Conservation (phyloP, 2,329 filamentous ascomycete species). For the Rutstroemia sp. region DNA sequence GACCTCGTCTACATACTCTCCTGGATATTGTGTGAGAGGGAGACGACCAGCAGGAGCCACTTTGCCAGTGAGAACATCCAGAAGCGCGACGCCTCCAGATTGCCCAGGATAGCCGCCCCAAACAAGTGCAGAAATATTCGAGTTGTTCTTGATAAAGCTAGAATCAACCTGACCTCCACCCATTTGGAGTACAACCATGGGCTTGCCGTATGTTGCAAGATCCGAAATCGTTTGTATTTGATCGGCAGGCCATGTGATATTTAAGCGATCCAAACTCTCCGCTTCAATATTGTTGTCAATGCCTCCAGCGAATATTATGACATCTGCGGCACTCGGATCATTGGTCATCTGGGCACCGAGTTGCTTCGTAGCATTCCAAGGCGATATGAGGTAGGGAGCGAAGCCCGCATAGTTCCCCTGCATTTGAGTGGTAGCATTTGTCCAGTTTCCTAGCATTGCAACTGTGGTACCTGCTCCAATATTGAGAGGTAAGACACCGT, state of each 20-base stretch:
- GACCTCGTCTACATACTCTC: slow-evolving; percentile 42
- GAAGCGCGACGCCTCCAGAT: slow-evolving; percentile 46
- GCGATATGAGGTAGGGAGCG: slow-evolving; percentile 18
- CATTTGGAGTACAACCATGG: slow-evolving; percentile 44
- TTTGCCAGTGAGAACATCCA: slow-evolving; percentile 45
- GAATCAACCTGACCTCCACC: slow-evolving; percentile 44
- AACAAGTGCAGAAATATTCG: slow-evolving; percentile 42
- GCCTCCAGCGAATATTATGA: slow-evolving; percentile 47
- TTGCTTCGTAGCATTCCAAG: slow-evolving; percentile 41
- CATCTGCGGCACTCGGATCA: slow-evolving; percentile 40
- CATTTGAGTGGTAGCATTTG: slow-evolving; percentile 20
- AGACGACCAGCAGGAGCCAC: slow-evolving; percentile 35
- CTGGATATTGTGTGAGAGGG: slow-evolving; percentile 48
- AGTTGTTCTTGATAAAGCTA: slow-evolving; percentile 38
- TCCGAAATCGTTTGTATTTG: slow-evolving; percentile 45
- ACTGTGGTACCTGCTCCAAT: neutral
- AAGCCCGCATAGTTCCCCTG: slow-evolving; percentile 21
- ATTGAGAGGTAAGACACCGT: slow-evolving; percentile 19
- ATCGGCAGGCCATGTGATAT: slow-evolving; percentile 43
- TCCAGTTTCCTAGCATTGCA: neutral
- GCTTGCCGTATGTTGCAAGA: slow-evolving; percentile 38
- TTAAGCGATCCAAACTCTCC: slow-evolving; percentile 41
- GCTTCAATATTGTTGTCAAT: slow-evolving; percentile 45
- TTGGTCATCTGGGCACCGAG: slow-evolving; percentile 8
- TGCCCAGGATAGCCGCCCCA: slow-evolving; percentile 56